Percentiles rank a stretch among this genome's conserved stretches.
phyloP scores from a whole-genome alignment of 2,329 filamentous ascomycete genomes.

The Xylaria sp. region DNA sequence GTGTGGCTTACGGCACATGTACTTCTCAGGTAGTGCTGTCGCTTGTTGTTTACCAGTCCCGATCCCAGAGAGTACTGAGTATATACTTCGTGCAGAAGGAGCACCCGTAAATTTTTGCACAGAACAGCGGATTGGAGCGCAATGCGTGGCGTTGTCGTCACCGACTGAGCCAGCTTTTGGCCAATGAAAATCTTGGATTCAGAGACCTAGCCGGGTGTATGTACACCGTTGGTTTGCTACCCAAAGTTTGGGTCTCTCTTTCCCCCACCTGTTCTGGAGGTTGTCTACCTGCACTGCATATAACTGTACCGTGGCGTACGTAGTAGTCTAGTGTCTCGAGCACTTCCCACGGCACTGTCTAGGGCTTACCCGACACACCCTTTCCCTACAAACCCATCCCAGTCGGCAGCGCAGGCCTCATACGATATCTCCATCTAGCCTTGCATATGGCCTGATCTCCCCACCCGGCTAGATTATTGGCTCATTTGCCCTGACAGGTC shows the following conservation, averaged over 20 bases:
- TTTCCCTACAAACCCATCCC: conserved; percentile 12
- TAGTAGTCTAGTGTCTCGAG: background rate
- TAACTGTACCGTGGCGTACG: background rate
- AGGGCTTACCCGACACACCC: conserved; percentile 20
- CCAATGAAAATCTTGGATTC: conserved; percentile 16
- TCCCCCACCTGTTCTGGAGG: conserved; percentile 11
- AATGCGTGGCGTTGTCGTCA: conserved; percentile 12
- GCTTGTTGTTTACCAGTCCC: background rate
- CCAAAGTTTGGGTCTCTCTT: background rate
- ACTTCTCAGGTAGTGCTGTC: background rate
- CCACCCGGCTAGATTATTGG: conserved; percentile 43
- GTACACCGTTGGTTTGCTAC: background rate
- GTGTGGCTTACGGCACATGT: conserved; percentile 3
- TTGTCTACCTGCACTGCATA: background rate
- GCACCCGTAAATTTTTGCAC: background rate
- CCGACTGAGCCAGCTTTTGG: background rate
- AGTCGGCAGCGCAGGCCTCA: conserved; percentile 42
- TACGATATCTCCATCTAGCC: conserved; percentile 48
- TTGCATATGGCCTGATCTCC: conserved; percentile 49
- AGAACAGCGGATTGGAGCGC: conserved; percentile 6
- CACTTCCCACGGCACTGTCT: background rate
- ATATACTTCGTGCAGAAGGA: background rate
- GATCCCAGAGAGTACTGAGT: background rate
- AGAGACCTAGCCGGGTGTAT: background rate
- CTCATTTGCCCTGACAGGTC: conserved; percentile 34